Base-by-base conservation (phyloP, 2,329 filamentous ascomycete genomes). In the Thermothelomyces thermophilus region DNA sequence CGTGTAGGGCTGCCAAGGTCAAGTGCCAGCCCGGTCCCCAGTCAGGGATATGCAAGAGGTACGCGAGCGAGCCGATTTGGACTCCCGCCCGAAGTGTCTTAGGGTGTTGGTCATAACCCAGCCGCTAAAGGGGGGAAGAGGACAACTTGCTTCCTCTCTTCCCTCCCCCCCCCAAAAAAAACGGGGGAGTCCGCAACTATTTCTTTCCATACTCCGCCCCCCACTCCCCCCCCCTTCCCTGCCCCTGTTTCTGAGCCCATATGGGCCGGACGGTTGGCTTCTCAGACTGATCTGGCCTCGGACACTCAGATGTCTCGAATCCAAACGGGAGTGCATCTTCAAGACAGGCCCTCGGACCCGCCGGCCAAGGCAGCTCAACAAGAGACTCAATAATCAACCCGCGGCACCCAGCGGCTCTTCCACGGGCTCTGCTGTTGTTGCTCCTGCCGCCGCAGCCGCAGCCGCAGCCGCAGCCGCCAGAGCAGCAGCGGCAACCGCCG, bases 291-390 rank as follows among this genome's bases (percentile, higher is more conserved):
- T 5, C 10, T n/a, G 16, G 5, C 37, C 24, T 35, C 31, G 7
- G 8, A 22, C 30, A 16, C 6, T 6, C 14, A 79, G 76, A 57
- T 79, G 76, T 57, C 68, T 73, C 42, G 70, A 73, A 40, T 76
- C 71, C 26, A 78, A 76, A 59, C 66, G 70, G 45, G 76, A 79
- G 62, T 79, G 76, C 50, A 64, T 79, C 48, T 75, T 75, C 52
- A 69, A 73, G 41, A 73, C 71, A 0, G 72, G 69, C 7, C 72
- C 76, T 0, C 68, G 75, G 13, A 76, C 70, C n/a, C 68, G 77
- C 39, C 66, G 76, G 30, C 67, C 70, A 4, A 69, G 71, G 50
- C 66, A 66, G 46, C 67, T 69, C 7, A 69, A 67, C 56, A 58
- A 67, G 74, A 77, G 61, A 63, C 71, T 16, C 19, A 7, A 45